Conservation (phyloP, 2,329 filamentous ascomycete genomes). For the Domatiomyces catenatus region DNA sequence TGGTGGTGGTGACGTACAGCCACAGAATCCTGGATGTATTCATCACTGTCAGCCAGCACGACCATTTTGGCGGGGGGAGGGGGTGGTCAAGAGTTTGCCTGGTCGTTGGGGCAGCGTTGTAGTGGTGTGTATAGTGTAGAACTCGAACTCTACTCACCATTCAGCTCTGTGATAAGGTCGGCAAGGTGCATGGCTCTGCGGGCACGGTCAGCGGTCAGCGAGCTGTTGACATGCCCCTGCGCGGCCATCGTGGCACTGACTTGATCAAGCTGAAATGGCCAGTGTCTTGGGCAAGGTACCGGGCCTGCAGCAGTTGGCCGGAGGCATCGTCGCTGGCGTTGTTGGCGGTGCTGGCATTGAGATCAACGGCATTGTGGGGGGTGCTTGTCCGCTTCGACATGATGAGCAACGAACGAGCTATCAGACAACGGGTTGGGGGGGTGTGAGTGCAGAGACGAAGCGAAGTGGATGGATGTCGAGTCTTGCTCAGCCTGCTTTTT, state of each 20-base stretch:
- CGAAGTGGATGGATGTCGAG: too few species aligned
- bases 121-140: too few species aligned
- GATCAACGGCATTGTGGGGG: too few species aligned
- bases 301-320: slow-evolving; percentile 33
- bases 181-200: not conserved
- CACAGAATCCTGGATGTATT: slow-evolving; percentile 29
- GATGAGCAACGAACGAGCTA: not conserved
- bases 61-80: not conserved
- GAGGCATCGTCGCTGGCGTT: not conserved
- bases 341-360: not conserved
- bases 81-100: not conserved
- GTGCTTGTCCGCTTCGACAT: not conserved
- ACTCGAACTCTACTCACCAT: slow-evolving; percentile 28
- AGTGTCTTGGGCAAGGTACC: slow-evolving; percentile 31
- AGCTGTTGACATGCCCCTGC: not conserved
- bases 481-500: too few species aligned
- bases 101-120: too few species aligned
- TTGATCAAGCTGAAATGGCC: slow-evolving; percentile 38
- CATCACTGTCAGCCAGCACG: slow-evolving; percentile 4
- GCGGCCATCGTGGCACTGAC: slow-evolving; percentile 19
- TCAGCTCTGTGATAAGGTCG: slow-evolving; percentile 31
- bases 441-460: too few species aligned
- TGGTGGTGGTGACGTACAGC: slow-evolving; percentile 24
- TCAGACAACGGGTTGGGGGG: not conserved
- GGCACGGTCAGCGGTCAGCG: not conserved